Base-by-base conservation (phyloP, 148 eudicot species). In the Amaranthus palmeri region DNA sequence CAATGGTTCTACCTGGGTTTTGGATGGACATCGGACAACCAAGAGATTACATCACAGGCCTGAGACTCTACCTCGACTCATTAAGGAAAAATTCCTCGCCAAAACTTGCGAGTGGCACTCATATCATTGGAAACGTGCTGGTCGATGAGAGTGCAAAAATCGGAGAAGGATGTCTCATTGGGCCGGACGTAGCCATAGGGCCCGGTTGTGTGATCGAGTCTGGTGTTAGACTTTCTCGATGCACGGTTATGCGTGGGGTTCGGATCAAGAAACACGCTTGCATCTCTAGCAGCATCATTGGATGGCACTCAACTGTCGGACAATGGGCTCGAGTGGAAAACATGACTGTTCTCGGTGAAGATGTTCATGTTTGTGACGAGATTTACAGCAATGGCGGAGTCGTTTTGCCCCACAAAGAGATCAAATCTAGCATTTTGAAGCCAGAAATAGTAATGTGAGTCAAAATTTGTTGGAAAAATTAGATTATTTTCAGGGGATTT, bases 11-110 rank as follows among this genome's bases (percentile, higher is more conserved):
- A 12, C 92, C 98, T 0, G 97, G 98, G 15, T 95, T 95, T 67
- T 91, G 96, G 98, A 95, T 95, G 98, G 98, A 95, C 83, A 87
- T 95, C 65, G 98, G 98, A 10, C 96, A 91, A 67, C 98, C 98
- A 44, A 85, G 83, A 73, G 98, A 95, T 65, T 91, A 91, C 83
- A 95, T 91, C 67, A 84, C 96, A 0, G 98, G 98, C 74, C 83
- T 93, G 42, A 85, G 93, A 64, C 90, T 91, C 69, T 91, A 95
- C 86, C 81, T 95, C 0, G 87, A 85, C 61, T 95, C 98, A 55
- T 81, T 89, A 79, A 86, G 86, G 74, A 89, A 91, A 80, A 86
- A 76, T 6, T 78, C 86, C 0, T 74, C 96, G 5, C 70, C 87
- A 8, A 84, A 84, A 70, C 72, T 95, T 76, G 88, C 92, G 7